phyloP scores from a whole-genome alignment of 2,329 filamentous ascomycete species.

The Colletotrichum gigasporum region DNA sequence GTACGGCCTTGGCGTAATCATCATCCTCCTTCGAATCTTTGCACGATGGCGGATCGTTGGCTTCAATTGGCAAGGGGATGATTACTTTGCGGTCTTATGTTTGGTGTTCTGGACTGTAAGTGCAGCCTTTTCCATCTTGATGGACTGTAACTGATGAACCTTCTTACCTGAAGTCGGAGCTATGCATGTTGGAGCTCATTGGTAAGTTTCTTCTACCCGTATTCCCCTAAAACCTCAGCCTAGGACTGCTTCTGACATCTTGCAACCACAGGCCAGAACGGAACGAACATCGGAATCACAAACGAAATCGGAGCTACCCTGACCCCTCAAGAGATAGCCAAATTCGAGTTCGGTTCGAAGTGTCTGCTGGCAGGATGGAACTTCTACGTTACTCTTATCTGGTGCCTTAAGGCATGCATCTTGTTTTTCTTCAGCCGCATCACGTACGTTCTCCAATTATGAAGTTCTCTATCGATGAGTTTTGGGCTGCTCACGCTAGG shows the following conservation, averaged over 20 bases:
- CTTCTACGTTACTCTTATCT: slow-evolving; percentile 52
- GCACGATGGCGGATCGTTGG: slow-evolving; percentile 50
- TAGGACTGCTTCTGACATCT: not conserved
- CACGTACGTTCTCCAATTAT: slow-evolving; percentile 43
- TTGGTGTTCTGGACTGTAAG: slow-evolving; percentile 50
- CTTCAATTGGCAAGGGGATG: slow-evolving; percentile 53
- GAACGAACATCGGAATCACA: slow-evolving; percentile 49
- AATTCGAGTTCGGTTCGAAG: slow-evolving; percentile 44
- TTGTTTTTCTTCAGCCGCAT: slow-evolving; percentile 53
- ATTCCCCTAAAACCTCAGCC: not conserved
- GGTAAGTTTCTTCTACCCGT: not conserved
- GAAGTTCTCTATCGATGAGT: too few species aligned
- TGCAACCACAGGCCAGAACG: slow-evolving; percentile 44
- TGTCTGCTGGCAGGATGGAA: slow-evolving; percentile 49
- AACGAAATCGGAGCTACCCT: slow-evolving; percentile 42
- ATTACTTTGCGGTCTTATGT: slow-evolving; percentile 48
- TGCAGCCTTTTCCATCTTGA: not conserved
- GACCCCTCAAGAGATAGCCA: slow-evolving; percentile 39
- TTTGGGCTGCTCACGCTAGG: not conserved
- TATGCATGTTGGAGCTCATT: slow-evolving; percentile 22
- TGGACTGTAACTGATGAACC: too few species aligned
- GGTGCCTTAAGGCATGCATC: slow-evolving; percentile 52
- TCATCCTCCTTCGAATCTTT: slow-evolving; percentile 50
- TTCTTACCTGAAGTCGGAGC: not conserved
- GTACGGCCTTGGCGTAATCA: slow-evolving; percentile 47